Evolutionary conservation across 139 green algal genomes (phyloP).

Genomic region (Coelastrella sp.): DNA sequence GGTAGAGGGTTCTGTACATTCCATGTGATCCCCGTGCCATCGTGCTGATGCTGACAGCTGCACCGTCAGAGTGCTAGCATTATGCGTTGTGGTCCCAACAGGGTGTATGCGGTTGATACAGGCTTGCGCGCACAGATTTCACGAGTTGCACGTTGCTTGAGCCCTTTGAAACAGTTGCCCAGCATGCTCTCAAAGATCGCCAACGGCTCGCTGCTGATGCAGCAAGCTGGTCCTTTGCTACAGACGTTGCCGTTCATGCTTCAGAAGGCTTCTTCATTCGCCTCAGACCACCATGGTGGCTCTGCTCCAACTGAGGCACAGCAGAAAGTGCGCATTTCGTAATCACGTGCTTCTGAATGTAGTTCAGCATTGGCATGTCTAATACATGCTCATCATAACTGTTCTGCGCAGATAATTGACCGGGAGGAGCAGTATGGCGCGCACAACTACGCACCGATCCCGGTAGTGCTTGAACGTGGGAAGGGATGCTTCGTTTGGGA

Average conservation of each 20-base stretch:
- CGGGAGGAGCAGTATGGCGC: constrained; percentile 86
- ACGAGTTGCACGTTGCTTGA: neutral
- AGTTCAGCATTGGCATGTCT: too few species aligned
- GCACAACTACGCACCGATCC: constrained; percentile 95
- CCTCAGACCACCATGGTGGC: constrained; percentile 11
- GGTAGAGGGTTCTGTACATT: neutral
- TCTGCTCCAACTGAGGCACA: neutral
- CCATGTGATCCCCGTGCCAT: neutral
- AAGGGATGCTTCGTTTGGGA: constrained; percentile 90
- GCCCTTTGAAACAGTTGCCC: neutral
- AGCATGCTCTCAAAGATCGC: neutral
- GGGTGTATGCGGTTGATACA: neutral
- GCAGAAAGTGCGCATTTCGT: neutral
- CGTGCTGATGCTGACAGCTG: neutral
- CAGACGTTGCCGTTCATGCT: neutral
- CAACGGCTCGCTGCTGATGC: neutral
- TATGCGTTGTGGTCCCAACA: too few species aligned
- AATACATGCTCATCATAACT: too few species aligned
- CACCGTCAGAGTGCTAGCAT: neutral
- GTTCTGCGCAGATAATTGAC: constrained; percentile 81
- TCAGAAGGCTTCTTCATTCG: neutral
- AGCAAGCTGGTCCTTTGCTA: neutral
- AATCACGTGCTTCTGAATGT: neutral
- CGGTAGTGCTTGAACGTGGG: constrained; percentile 85
- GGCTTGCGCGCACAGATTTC: neutral